Conservation (phyloP, 2,329 filamentous ascomycete genomes). For the Exserohilum turcica region DNA sequence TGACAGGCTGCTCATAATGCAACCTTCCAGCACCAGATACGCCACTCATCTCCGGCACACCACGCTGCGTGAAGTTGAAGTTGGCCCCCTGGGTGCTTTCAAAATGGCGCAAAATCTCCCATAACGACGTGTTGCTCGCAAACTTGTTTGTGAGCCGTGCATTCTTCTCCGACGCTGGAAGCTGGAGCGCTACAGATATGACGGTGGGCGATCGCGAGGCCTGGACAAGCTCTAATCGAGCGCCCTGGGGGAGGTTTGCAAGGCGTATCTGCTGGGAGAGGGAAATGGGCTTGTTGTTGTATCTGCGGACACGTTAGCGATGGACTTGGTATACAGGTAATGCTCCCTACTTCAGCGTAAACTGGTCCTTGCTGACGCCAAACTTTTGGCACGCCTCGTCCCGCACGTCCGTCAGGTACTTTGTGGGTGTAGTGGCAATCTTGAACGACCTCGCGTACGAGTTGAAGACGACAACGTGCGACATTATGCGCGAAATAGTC, state of each 20-base stretch:
- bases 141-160: conserved; percentile 82
- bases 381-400: conserved; percentile 87
- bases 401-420: conserved; percentile 81
- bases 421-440: conserved; percentile 82
- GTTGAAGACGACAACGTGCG: conserved; percentile 87
- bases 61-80: conserved; percentile 82
- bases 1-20: conserved; percentile 83
- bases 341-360: conserved; percentile 73
- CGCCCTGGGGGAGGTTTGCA: conserved; percentile 80
- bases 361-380: conserved; percentile 72
- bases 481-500: conserved; percentile 66
- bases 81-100: conserved; percentile 63
- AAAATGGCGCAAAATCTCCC: conserved; percentile 88
- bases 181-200: conserved; percentile 85
- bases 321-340: background rate
- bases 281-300: conserved; percentile 82
- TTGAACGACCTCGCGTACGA: conserved; percentile 75
- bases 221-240: conserved; percentile 89
- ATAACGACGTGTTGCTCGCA: conserved; percentile 83
- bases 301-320: conserved; percentile 26
- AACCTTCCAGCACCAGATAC: conserved; percentile 71
- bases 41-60: conserved; percentile 66
- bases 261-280: conserved; percentile 83
- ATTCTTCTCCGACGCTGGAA: conserved; percentile 60
- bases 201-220: conserved; percentile 83